Base-by-base conservation (phyloP, 139 green algal genomes). In the Dunaliella primolecta region DNA sequence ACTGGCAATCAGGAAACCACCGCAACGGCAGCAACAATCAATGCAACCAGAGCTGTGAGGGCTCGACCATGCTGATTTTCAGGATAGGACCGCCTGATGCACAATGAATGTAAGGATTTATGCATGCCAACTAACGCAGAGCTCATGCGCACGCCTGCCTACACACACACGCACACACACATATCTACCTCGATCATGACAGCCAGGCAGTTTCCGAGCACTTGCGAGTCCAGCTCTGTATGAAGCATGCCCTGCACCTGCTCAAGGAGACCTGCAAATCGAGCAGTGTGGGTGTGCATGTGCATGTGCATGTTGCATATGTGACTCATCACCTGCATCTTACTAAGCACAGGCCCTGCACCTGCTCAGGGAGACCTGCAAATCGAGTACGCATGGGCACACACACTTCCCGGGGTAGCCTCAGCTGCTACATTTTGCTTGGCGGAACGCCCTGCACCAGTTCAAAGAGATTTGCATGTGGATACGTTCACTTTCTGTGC, bases 131-230 rank as follows among this genome's bases (percentile, higher is more conserved):
- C n/a, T n/a, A n/a, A n/a, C n/a, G n/a, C n/a, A n/a, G n/a, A n/a
- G n/a, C n/a, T n/a, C n/a, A n/a, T n/a, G n/a, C n/a, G n/a, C n/a
- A n/a, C n/a, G n/a, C n/a, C n/a, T n/a, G n/a, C n/a, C n/a, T n/a
- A n/a, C n/a, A n/a, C n/a, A n/a, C n/a, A n/a, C n/a, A n/a, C n/a
- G n/a, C n/a, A n/a, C n/a, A n/a, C n/a, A n/a, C n/a, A n/a, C n/a
- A n/a, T n/a, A n/a, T n/a, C n/a, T n/a, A 95, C 89, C 89, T 94
- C 86, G 81, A 93, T 79, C 74, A 96, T 55, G 32, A 97, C 90
- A 11, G 89, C 89, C 78, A 99, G 89, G 87, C 94, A 97, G 90
- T 98, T 98, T 33, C 92, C 93, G 35, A 98, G 86, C 3, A 99
- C 95, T 85, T 97, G 94, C 0, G 93, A 76, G 84, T 99, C 96